Conservation (phyloP, 345 rosid genomes). For the Citrus mangshanensis region DNA sequence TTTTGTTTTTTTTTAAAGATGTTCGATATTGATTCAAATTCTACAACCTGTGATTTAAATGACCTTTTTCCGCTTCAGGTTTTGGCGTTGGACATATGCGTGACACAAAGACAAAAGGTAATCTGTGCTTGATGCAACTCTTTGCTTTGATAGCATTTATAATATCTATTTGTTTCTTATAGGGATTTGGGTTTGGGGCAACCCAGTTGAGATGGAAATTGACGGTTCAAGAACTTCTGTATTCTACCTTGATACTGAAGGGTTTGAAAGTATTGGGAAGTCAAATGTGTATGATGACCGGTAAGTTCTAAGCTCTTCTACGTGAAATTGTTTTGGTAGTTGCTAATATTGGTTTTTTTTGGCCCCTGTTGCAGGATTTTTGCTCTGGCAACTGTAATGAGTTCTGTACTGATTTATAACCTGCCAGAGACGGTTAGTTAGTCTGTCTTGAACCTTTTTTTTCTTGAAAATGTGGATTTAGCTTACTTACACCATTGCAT, state of each 20-base stretch:
- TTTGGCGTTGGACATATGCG: constrained; percentile 99
- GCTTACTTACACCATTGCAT: neutral
- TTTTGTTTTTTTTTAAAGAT: neutral
- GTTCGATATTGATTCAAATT: constrained; percentile 16
- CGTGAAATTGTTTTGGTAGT: constrained; percentile 3
- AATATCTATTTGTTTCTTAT: constrained; percentile 19
- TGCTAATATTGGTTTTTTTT: neutral
- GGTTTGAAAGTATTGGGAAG: constrained; percentile 98
- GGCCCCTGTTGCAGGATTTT: constrained; percentile 64
- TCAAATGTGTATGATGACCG: constrained; percentile 97
- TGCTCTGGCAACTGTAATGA: constrained; percentile 95
- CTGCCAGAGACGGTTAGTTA: constrained; percentile 93
- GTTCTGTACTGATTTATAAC: constrained; percentile 94
- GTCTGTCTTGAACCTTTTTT: constrained; percentile 17
- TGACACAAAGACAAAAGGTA: constrained; percentile 99
- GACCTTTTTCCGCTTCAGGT: constrained; percentile 42
- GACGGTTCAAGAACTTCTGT: constrained; percentile 80
- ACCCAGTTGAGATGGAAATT: constrained; percentile 72
- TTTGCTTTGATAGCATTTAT: constrained; percentile 10
- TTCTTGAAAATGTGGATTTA: neutral
- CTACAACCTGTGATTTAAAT: constrained; percentile 1
- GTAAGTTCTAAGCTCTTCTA: constrained; percentile 32
- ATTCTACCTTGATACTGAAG: constrained; percentile 95
- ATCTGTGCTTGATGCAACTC: neutral
- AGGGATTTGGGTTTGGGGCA: constrained; percentile 99